Base-by-base conservation (phyloP, 2,329 filamentous ascomycete genomes). In the Botrytis paeoniae region DNA sequence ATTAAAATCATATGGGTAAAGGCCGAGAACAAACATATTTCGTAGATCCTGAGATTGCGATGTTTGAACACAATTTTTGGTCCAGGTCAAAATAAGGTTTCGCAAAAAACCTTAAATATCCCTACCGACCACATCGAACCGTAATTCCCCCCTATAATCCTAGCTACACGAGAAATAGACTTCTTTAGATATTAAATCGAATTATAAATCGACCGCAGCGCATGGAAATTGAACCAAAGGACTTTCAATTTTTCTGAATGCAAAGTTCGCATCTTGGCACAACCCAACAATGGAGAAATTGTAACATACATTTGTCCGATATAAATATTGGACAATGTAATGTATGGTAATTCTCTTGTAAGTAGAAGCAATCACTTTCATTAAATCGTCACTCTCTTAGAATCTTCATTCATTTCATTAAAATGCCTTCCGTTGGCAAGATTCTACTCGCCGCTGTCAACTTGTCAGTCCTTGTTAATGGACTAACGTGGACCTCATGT, bases 401-500 rank as follows among this genome's bases (percentile, higher is more conserved):
- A 29, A 29, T 18, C 4, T 18, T 25, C n/a, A 32, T 25, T 57
- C 65, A 16, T 22, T 57, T 57, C 2, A 4, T 14, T n/a, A 69
- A 25, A 16, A 57, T 69, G 65, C 65, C 65, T 57, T 69, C 65
- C 4, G 2, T 57, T 4, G 22, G 37, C 35, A 41, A 10, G 1
- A 20, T 59, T n/a, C 1, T 69, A 14, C 18, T 69, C 18, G 48
- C 48, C n/a, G 12, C 65, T 16, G 25, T 57, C 65, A 69, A 69
- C 14, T 29, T 69, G 9, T 69, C 65, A 37, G 65, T 43, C 37
- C 48, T 69, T 32, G 65, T 69, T 10, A 69, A 57, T 10, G 65
- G 65, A 5, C 39, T 69, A n/a, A 57, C 65, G 22, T 74, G 73
- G 73, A 66, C 72, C 35, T 59, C 73, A n/a, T 74, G 73, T 16